Percentiles rank a stretch among this genome's conserved stretches.
phyloP scores from a whole-genome alignment of 2,329 filamentous ascomycete genomes.

The Leptographium procerum region DNA sequence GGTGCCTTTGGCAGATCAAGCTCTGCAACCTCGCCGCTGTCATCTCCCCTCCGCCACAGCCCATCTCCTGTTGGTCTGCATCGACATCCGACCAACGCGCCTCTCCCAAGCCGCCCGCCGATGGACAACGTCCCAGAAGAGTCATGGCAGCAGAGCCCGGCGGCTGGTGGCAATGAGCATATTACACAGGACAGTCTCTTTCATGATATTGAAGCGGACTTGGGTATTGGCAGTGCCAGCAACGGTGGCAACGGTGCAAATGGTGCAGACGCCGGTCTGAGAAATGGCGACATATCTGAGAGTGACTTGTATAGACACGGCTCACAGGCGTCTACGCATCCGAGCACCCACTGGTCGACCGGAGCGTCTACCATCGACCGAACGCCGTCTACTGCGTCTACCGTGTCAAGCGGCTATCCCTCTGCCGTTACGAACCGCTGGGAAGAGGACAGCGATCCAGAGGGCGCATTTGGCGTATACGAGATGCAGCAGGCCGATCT shows the following conservation, averaged over 20 bases:
- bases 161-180: constrained; percentile 23
- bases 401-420: not conserved
- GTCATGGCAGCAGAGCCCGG: constrained; percentile 25
- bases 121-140: constrained; percentile 33
- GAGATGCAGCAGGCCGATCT: constrained; percentile 78
- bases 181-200: constrained; percentile 42
- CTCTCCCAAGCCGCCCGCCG: constrained; percentile 40
- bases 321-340: constrained; percentile 34
- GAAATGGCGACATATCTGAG: not conserved
- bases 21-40: constrained; percentile 36
- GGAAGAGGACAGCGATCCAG: constrained; percentile 67
- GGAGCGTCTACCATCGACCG: constrained; percentile 29
- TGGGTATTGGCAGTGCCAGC: constrained; percentile 35
- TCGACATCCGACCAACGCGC: constrained; percentile 48
- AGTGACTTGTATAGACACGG: constrained; percentile 19
- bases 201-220: constrained; percentile 45
- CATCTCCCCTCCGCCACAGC: constrained; percentile 30
- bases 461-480: constrained; percentile 72
- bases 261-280: too few species aligned
- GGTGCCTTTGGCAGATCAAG: constrained; percentile 36
- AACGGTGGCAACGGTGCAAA: constrained; percentile 35
- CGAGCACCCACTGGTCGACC: constrained; percentile 22
- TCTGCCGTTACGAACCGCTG: constrained; percentile 22
- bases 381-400: constrained; percentile 4
- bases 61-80: constrained; percentile 35